Evolutionary conservation across 2,329 filamentous ascomycete species (phyloP).

Genomic region (Ophiostoma novo-ulmi): DNA sequence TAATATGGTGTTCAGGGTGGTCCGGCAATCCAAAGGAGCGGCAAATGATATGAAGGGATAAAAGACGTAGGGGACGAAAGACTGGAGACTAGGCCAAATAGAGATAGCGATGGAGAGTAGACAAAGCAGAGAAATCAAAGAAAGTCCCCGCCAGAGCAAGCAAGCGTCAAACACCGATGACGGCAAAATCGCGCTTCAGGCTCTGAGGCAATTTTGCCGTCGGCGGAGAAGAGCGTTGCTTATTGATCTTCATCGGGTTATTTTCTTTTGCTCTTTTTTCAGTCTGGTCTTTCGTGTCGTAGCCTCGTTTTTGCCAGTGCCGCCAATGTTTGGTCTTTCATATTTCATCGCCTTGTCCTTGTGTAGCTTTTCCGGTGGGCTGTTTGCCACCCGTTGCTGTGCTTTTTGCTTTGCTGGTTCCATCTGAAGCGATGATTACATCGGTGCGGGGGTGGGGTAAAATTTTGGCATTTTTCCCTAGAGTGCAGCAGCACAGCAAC

Average conservation of each 20-base stretch:
- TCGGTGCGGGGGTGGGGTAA: slow-evolving; percentile 29
- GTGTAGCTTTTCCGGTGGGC: slow-evolving; percentile 1
- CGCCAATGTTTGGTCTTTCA: not conserved
- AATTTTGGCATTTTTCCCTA: slow-evolving; percentile 1
- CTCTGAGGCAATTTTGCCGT: slow-evolving; percentile 13
- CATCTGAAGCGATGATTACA: slow-evolving; percentile 10
- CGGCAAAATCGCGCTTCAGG: slow-evolving; percentile 13
- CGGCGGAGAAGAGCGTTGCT: not conserved
- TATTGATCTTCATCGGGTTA: not conserved
- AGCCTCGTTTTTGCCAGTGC: not conserved
- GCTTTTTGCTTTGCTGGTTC: not conserved
- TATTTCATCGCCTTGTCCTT: not conserved
- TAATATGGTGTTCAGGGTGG: not conserved
- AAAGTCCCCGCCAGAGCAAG: slow-evolving; percentile 3
- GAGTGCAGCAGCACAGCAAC: slow-evolving; percentile 18
- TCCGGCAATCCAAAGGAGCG: slow-evolving; percentile 14
- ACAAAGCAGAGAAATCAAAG: not conserved
- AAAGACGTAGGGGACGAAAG: slow-evolving; percentile 6
- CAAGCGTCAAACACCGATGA: slow-evolving; percentile 10
- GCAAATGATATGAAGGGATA: not conserved
- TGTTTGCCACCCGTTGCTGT: slow-evolving; percentile 10
- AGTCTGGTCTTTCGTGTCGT: not conserved
- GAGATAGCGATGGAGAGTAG: not conserved
- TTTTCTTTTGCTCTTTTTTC: slow-evolving; percentile 2
- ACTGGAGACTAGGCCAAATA: slow-evolving; percentile 8